Evolutionary conservation across 2,329 filamentous ascomycete genomes (phyloP).

Genomic region (Neopestalotiopsis rosae): DNA sequence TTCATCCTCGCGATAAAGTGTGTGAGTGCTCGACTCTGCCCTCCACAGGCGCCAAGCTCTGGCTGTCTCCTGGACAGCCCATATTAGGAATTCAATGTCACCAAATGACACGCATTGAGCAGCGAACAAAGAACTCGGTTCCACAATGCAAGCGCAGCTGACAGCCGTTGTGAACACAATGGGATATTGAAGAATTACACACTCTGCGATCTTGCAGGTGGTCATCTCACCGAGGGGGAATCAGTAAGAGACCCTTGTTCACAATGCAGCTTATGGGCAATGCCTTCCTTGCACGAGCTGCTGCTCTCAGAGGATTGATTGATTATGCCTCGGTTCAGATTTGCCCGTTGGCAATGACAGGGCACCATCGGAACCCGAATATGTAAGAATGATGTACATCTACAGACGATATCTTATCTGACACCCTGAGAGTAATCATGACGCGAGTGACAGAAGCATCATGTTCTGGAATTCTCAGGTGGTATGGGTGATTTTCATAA

Average conservation of each 20-base stretch:
- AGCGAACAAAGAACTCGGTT: neutral
- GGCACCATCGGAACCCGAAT: neutral
- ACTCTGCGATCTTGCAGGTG: neutral
- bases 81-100: neutral
- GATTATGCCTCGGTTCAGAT: neutral
- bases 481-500: constrained; percentile 34
- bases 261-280: neutral
- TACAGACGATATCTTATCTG: constrained; percentile 15
- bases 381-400: neutral
- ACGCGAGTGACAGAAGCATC: constrained; percentile 15
- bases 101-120: constrained; percentile 2
- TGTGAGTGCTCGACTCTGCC: neutral
- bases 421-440: constrained; percentile 23
- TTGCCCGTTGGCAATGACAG: neutral
- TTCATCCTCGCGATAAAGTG: neutral
- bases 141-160: neutral
- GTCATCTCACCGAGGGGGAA: neutral
- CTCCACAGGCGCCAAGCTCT: neutral
- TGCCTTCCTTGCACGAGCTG: constrained; percentile 1
- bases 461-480: neutral
- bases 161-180: constrained; percentile 1
- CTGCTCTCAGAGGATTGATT: neutral
- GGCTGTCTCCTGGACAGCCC: neutral
- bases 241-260: neutral
- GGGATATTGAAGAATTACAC: neutral